These are phyloP conservation scores for Lepidium didymum DNA, from an alignment of 345 rosid genomes.

Conservation along the genomic window DNA sequence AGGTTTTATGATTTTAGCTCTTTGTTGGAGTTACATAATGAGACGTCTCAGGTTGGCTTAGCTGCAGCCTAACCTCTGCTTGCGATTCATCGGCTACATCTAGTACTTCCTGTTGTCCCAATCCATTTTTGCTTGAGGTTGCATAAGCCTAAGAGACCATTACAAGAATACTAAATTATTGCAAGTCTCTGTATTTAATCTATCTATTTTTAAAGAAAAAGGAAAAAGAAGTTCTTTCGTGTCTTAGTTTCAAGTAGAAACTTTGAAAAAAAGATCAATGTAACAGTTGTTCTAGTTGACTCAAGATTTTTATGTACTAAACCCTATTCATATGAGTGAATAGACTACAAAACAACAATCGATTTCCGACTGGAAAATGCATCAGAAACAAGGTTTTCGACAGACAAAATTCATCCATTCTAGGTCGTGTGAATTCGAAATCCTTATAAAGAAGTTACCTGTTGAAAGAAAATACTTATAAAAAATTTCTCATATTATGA, in stretches of 20 bases:
- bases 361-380: too few species aligned
- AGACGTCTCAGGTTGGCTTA: constrained; percentile 38
- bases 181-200: not conserved
- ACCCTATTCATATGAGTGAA: too few species aligned
- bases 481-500: too few species aligned
- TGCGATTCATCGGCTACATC: constrained; percentile 17
- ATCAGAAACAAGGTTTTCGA: too few species aligned
- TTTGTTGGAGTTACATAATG: constrained; percentile 6
- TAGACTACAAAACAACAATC: too few species aligned
- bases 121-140: constrained; percentile 21
- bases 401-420: too few species aligned
- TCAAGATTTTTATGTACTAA: too few species aligned
- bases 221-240: too few species aligned
- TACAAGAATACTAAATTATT: not conserved
- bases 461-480: too few species aligned
- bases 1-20: constrained; percentile 9
- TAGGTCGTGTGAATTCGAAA: too few species aligned
- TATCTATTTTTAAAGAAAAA: not conserved
- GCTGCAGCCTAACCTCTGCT: constrained; percentile 38
- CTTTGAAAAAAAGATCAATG: not conserved
- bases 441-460: too few species aligned
- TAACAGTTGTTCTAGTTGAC: too few species aligned
- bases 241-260: not conserved
- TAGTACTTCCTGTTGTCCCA: constrained; percentile 9
- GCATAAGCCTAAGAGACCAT: constrained; percentile 40